Conservation (phyloP, 192 early-diverging fungal species). For the Backusella circina region DNA sequence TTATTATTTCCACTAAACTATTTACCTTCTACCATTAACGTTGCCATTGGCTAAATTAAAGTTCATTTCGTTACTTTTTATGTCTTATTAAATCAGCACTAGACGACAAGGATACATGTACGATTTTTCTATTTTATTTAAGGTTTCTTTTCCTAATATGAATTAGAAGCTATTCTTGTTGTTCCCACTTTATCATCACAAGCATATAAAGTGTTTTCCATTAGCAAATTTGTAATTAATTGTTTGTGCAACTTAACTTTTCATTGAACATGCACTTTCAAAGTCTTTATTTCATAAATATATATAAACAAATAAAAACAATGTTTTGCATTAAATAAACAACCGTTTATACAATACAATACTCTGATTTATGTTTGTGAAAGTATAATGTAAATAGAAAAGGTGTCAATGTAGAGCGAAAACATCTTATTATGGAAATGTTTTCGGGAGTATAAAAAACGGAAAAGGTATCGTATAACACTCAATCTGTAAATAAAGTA, state of each 20-base stretch:
- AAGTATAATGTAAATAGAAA: not conserved
- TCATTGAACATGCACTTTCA: not conserved
- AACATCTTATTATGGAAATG: not conserved
- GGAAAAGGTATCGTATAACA: not conserved
- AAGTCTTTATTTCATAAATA: not conserved
- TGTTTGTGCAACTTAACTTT: not conserved
- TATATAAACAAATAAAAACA: not conserved
- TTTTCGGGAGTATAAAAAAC: not conserved
- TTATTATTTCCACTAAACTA: not conserved
- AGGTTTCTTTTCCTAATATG: not conserved
- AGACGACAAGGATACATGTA: not conserved
- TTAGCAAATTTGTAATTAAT: not conserved
- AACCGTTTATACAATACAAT: not conserved
- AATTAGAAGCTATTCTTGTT: not conserved
- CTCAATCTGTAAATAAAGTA: not conserved
- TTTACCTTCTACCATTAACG: not conserved
- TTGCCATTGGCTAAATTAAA: not conserved
- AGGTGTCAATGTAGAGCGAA: not conserved
- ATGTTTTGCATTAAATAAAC: not conserved
- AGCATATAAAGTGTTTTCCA: not conserved
- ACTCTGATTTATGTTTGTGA: not conserved
- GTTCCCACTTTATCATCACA: not conserved
- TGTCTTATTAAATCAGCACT: not conserved
- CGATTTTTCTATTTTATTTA: not conserved
- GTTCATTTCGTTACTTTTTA: not conserved